These are phyloP conservation scores for Leishmania braziliensis DNA, from an alignment of 208 protist genomes.

Conservation along the genomic window DNA sequence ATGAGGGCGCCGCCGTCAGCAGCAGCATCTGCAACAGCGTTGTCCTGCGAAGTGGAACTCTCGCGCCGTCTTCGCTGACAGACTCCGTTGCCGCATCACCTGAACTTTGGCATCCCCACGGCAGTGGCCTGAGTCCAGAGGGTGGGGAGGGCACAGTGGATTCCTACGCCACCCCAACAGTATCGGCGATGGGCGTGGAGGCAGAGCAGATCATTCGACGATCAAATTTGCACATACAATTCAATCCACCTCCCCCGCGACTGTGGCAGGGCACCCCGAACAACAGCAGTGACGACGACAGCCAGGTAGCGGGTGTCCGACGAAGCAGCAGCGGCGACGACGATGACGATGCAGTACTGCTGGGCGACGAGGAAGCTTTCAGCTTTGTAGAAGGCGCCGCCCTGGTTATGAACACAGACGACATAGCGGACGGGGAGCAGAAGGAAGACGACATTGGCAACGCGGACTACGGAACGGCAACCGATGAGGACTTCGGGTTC, in stretches of 20 bases:
- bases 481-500: neutral
- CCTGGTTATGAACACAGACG: neutral
- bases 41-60: neutral
- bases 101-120: neutral
- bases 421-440: neutral
- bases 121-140: neutral
- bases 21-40: neutral
- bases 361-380: neutral
- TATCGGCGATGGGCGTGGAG: neutral
- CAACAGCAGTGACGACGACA: neutral
- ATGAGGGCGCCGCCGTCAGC: neutral
- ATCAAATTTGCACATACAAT: neutral
- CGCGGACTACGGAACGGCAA: neutral
- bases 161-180: neutral
- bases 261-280: neutral
- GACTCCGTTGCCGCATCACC: neutral
- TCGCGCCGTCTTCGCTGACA: neutral
- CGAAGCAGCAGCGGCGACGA: neutral
- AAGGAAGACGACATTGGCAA: neutral
- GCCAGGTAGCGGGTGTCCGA: neutral
- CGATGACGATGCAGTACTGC: neutral
- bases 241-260: neutral
- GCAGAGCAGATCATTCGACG: neutral
- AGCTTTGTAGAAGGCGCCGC: neutral
- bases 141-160: conserved; percentile 10